Conservation (phyloP, 495 filamentous ascomycete genomes). For the Penicillium goetzii region DNA sequence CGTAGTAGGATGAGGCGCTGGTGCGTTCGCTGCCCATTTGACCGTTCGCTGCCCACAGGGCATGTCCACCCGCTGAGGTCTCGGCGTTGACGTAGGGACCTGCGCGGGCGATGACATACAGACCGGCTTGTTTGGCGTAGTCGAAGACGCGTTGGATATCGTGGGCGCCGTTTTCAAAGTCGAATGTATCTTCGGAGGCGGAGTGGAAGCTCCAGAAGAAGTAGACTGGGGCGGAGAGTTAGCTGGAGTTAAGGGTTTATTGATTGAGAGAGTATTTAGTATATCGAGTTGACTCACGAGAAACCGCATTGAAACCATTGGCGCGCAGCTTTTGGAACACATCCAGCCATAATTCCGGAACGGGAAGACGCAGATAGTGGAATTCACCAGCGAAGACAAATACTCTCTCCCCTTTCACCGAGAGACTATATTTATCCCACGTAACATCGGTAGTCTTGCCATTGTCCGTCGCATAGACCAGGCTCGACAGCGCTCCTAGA, state of each 20-base stretch:
- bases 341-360: conserved; percentile 63
- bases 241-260: background rate
- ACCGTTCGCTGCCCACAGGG: conserved; percentile 56
- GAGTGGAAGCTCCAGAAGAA: conserved; percentile 63
- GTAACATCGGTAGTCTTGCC: conserved; percentile 37
- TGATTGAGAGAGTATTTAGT: conserved; percentile 9
- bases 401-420: conserved; percentile 57
- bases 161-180: conserved; percentile 60
- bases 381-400: conserved; percentile 64
- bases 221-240: conserved; percentile 39
- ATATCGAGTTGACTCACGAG: conserved; percentile 19
- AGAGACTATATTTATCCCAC: conserved; percentile 64
- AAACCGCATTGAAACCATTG: conserved; percentile 58
- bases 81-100: conserved; percentile 64
- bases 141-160: conserved; percentile 58
- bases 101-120: conserved; percentile 61
- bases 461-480: conserved; percentile 39
- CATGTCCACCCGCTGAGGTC: conserved; percentile 53
- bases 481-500: conserved; percentile 34
- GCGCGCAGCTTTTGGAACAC: conserved; percentile 66
- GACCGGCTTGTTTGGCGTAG: conserved; percentile 57
- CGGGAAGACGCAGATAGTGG: conserved; percentile 60
- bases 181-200: conserved; percentile 50
- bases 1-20: conserved; percentile 45
- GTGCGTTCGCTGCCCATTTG: conserved; percentile 51